A percentile compares a stretch with the other conserved stretches of the same genome.
Evolutionary conservation across 1,284 basidiomycete genomes (phyloP).

Genomic region (Coniferiporia sulphurascens): DNA sequence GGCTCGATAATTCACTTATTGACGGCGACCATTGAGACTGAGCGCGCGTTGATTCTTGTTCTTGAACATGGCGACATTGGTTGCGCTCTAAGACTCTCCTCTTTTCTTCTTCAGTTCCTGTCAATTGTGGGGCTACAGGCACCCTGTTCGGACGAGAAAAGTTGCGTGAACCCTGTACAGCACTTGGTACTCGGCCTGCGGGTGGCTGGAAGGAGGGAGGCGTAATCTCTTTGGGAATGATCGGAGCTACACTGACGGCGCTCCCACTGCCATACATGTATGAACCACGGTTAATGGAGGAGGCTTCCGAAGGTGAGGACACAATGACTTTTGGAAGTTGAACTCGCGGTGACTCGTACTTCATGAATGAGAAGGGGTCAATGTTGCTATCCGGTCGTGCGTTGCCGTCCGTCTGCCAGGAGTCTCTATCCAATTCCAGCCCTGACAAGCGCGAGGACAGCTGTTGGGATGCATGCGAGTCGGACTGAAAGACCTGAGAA

Average conservation of each 20-base stretch:
- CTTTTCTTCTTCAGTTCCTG: conserved; percentile 49
- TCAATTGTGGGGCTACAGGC: conserved; percentile 29
- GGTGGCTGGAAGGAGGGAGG: conserved; percentile 14
- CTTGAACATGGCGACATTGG: conserved; percentile 22
- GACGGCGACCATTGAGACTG: neutral
- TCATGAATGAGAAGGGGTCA: conserved; percentile 18
- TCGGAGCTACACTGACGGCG: neutral
- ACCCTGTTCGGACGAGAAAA: conserved; percentile 50
- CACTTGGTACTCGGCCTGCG: conserved; percentile 24
- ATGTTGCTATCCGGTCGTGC: conserved; percentile 19
- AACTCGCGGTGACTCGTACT: conserved; percentile 43
- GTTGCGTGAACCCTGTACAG: conserved; percentile 39
- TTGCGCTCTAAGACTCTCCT: conserved; percentile 58
- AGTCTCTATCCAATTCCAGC: conserved; percentile 22
- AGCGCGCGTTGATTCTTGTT: neutral
- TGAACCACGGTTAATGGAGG: conserved; percentile 19
- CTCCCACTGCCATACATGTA: conserved; percentile 2
- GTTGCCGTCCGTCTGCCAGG: conserved; percentile 23
- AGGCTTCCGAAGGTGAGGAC: conserved; percentile 33
- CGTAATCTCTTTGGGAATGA: conserved; percentile 12
- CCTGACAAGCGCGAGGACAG: conserved; percentile 7
- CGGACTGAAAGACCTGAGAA: conserved; percentile 13
- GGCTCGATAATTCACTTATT: neutral
- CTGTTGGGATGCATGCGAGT: conserved; percentile 5
- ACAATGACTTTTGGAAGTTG: conserved; percentile 42